Conservation (phyloP, 441 rosid species). For the Erodium chrysanthum region DNA sequence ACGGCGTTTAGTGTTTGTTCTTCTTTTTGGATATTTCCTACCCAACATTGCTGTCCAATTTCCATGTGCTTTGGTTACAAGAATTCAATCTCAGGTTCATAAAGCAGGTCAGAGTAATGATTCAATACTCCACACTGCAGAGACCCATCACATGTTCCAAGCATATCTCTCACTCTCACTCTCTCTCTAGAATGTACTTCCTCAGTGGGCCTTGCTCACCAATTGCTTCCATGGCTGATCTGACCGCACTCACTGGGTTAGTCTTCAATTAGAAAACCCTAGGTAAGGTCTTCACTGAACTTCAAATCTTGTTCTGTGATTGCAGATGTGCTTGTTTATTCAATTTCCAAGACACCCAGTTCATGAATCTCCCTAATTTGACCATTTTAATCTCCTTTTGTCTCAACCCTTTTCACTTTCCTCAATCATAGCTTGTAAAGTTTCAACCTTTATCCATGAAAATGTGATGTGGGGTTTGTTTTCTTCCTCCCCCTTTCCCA, state of each 20-base stretch:
- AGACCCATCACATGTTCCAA: slow-evolving; percentile 3
- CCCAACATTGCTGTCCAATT: neutral
- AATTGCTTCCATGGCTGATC: slow-evolving; percentile 14
- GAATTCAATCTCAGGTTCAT: too few species aligned
- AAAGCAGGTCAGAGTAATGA: neutral
- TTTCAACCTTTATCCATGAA: slow-evolving; percentile 23
- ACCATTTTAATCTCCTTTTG: slow-evolving; percentile 15
- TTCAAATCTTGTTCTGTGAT: neutral
- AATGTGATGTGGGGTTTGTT: slow-evolving; percentile 25
- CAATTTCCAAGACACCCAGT: neutral
- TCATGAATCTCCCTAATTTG: slow-evolving; percentile 19
- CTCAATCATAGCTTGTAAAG: neutral
- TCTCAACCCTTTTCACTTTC: neutral
- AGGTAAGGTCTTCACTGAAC: neutral
- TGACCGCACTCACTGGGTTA: slow-evolving; percentile 10
- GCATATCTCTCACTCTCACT: neutral
- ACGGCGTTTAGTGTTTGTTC: neutral
- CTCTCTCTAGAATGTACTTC: too few species aligned
- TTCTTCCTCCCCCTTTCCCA: neutral
- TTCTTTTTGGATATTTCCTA: neutral
- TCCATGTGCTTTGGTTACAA: neutral
- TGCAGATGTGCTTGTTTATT: slow-evolving; percentile 11
- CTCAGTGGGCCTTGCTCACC: slow-evolving; percentile 16
- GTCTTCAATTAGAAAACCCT: slow-evolving; percentile 5
- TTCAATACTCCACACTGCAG: neutral